Percentiles rank a stretch among this genome's conserved stretches.
Conservation (phyloP, 1,284 basidiomycete species). For the Malassezia caprae region DNA sequence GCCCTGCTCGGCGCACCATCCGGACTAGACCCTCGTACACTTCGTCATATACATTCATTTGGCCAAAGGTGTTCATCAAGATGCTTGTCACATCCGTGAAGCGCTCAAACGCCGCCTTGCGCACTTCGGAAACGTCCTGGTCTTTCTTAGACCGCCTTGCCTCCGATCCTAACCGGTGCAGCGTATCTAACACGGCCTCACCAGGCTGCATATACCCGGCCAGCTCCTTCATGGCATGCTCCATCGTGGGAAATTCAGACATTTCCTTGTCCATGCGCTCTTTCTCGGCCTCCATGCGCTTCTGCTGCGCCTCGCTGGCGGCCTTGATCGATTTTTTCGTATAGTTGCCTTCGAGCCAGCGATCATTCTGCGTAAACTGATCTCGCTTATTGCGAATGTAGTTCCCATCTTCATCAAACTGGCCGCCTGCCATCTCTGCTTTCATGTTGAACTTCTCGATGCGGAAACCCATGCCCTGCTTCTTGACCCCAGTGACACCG, state of each 20-base stretch:
- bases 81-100: conserved; percentile 35
- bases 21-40: conserved; percentile 36
- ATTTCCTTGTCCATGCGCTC: conserved; percentile 56
- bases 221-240: conserved; percentile 49
- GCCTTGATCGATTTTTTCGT: conserved; percentile 69
- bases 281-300: conserved; percentile 54
- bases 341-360: conserved; percentile 83
- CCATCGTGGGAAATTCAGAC: conserved; percentile 60
- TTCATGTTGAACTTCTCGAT: conserved; percentile 97
- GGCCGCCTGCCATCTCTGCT: conserved; percentile 92
- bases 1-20: conserved; percentile 29
- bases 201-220: conserved; percentile 69
- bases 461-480: conserved; percentile 70
- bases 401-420: conserved; percentile 81
- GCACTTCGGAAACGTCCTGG: background rate
- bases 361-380: conserved; percentile 80
- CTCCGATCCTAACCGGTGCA: conserved; percentile 66
- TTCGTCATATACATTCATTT: conserved; percentile 42
- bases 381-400: conserved; percentile 73
- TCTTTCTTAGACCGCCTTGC: conserved; percentile 48
- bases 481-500: background rate
- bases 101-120: conserved; percentile 18
- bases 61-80: conserved; percentile 38
- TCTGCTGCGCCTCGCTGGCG: conserved; percentile 57
- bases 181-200: conserved; percentile 77